Evolutionary conservation across 208 protist genomes (phyloP), one percentile per base, ranked within the genome.

Genomic region (Leishmania braziliensis): DNA sequence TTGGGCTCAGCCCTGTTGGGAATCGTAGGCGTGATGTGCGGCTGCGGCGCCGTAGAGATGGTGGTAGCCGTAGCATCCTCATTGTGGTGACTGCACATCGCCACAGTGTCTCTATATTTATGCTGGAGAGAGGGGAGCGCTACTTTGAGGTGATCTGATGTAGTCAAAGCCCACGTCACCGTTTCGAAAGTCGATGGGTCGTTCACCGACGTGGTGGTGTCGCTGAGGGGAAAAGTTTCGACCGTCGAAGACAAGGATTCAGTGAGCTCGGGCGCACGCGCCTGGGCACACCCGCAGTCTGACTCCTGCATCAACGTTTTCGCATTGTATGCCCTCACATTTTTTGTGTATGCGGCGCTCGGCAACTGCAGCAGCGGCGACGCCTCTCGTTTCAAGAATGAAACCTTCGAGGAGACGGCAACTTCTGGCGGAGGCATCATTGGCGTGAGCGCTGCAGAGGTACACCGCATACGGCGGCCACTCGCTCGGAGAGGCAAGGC

Each of bases 401-500:
- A 20, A 10, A 36, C 3, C 72, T 39, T 16, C n/a, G 72, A 12
- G 23, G 29, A n/a, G 56, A 48, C 26, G 43, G 60, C 33, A n/a
- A 20, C 46, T 39, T 50, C 46, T 48, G 62, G 58, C 20, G 43
- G 43, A n/a, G 54, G 26, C 58, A 36, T 33, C 36, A 29, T 54
- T n/a, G 79, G 29, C 20, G 74, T 77, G 29, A 43, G 16, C 73
- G 43, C 50, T 39, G 66, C 56, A 20, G 80, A 58, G 20, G 76
- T 23, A 18, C 29, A 53, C 39, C 12, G 63, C 5, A 36, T 29
- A 20, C 65, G 82, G 10, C 23, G 46, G 33, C 62, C 53, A 36
- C 77, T 53, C 8, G 74, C 79, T 10, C 82, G 78, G 48, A 77
- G 56, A 2, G 81, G 84, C 56, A 85, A 71, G 29, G 74, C 63